phyloP scores from a whole-genome alignment of 768 basidiomycete genomes.

The Mycena floridula region DNA sequence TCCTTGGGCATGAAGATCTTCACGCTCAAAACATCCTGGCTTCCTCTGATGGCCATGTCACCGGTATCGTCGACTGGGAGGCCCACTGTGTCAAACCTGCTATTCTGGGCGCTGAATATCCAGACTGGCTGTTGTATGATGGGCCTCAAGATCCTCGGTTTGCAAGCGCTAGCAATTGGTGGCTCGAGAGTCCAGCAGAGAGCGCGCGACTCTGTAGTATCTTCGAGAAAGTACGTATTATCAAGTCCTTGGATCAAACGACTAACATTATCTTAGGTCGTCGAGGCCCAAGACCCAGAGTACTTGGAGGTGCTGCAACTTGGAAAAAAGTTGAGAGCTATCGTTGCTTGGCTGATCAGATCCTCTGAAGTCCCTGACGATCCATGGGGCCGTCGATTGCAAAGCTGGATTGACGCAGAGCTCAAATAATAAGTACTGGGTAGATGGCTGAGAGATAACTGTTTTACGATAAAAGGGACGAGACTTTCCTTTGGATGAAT shows the following conservation, averaged over 20 bases:
- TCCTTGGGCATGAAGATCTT: constrained; percentile 1
- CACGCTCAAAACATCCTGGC: background rate
- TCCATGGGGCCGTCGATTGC: too few species aligned
- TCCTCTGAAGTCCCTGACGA: too few species aligned
- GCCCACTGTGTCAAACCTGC: constrained; percentile 13
- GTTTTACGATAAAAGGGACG: too few species aligned
- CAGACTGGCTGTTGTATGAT: constrained; percentile 16
- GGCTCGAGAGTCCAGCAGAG: background rate
- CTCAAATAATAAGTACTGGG: too few species aligned
- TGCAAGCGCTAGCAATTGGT: constrained; percentile 1
- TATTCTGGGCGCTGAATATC: constrained; percentile 16
- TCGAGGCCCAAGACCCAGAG: background rate
- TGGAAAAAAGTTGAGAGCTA: background rate
- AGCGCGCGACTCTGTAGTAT: background rate
- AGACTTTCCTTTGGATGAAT: too few species aligned
- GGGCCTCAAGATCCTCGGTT: constrained; percentile 12
- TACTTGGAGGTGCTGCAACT: background rate
- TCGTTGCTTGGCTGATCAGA: background rate
- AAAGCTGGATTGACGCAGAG: too few species aligned
- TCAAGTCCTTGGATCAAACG: background rate
- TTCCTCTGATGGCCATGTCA: constrained; percentile 5
- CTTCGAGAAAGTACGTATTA: background rate
- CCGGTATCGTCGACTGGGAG: constrained; percentile 18
- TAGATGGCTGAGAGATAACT: too few species aligned
- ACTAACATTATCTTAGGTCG: background rate